Conservation (phyloP, 805 yeast genomes). For the Barnettozyma populi region DNA sequence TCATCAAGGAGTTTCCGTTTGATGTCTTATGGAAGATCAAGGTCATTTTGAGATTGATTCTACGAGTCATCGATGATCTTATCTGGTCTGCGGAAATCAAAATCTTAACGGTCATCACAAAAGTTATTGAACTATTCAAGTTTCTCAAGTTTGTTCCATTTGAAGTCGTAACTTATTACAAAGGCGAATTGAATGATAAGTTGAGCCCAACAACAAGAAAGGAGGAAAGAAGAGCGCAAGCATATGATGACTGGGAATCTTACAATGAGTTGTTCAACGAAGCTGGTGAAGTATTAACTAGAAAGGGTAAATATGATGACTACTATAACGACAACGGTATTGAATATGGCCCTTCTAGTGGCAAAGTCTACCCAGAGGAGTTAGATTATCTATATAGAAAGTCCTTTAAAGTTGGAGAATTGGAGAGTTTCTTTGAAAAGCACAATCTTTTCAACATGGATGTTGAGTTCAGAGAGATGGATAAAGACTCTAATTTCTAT, state of each 20-base stretch:
- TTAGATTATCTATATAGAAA: slow-evolving; percentile 5
- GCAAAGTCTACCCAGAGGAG: slow-evolving; percentile 2
- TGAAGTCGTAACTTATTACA: slow-evolving; percentile 17
- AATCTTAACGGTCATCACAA: slow-evolving; percentile 13
- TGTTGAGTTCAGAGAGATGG: background rate
- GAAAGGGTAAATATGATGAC: background rate
- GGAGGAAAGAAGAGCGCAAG: slow-evolving; percentile 1
- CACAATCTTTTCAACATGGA: slow-evolving; percentile 5
- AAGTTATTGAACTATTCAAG: slow-evolving; percentile 12
- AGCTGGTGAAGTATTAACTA: background rate
- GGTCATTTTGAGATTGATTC: slow-evolving; percentile 13
- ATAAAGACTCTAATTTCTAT: background rate
- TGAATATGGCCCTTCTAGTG: slow-evolving; percentile 1
- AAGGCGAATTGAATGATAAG: slow-evolving; percentile 12
- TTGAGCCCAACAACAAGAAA: slow-evolving; percentile 9
- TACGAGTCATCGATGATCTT: slow-evolving; percentile 14
- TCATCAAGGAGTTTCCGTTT: slow-evolving; percentile 17
- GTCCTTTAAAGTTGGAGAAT: slow-evolving; percentile 4
- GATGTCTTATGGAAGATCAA: slow-evolving; percentile 19
- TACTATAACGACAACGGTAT: slow-evolving; percentile 6
- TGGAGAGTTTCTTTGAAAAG: slow-evolving; percentile 1
- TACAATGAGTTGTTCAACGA: background rate
- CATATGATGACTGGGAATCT: slow-evolving; percentile 2
- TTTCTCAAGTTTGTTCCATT: slow-evolving; percentile 12
- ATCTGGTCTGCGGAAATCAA: slow-evolving; percentile 20